These are phyloP conservation scores for Diaporthe citri DNA, from an alignment of 2,329 filamentous ascomycete species.

Conservation along the genomic window DNA sequence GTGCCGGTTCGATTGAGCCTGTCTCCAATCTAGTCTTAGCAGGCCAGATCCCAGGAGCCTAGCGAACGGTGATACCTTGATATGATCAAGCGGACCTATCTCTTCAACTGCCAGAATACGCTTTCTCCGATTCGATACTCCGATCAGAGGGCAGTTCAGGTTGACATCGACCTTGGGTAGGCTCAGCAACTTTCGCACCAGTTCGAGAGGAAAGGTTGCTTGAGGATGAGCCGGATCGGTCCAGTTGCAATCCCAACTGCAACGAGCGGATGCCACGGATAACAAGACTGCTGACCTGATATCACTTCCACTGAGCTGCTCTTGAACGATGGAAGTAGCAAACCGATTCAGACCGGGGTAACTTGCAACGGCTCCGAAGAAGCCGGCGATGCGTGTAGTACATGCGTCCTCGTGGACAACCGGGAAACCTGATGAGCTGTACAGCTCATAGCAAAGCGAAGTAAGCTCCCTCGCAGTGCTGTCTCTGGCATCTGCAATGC, in stretches of 20 bases:
- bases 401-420: rapidly evolving
- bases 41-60: neutral
- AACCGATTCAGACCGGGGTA: neutral
- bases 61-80: neutral
- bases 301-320: neutral
- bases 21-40: rapidly evolving
- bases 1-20: too few relatives aligned
- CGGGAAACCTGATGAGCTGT: neutral
- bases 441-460: neutral
- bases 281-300: neutral
- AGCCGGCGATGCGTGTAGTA: neutral
- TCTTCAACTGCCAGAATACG: too few relatives aligned
- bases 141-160: neutral
- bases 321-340: neutral
- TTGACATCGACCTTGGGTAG: neutral
- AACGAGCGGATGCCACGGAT: too few relatives aligned
- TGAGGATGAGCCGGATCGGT: too few relatives aligned
- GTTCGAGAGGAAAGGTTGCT: neutral
- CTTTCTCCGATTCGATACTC: too few relatives aligned
- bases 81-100: neutral
- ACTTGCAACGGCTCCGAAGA: neutral
- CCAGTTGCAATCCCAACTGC: too few relatives aligned
- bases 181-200: neutral
- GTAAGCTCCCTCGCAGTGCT: neutral
- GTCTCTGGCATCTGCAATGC: neutral